Conservation (phyloP, 176 grass and related monocot species). For the Triticum turgidum region DNA sequence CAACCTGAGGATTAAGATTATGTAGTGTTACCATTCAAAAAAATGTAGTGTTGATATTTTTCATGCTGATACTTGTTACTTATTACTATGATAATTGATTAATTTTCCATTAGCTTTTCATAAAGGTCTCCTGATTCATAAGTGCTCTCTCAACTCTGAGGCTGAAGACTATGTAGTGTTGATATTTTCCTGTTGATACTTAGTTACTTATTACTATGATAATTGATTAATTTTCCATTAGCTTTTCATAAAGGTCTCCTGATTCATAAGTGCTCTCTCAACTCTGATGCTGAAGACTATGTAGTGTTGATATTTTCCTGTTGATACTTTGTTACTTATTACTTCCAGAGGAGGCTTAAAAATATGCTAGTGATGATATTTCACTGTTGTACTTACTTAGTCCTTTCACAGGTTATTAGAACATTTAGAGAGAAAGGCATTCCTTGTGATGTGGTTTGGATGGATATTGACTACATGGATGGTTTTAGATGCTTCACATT, state of each 20-base stretch:
- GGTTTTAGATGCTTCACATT: constrained; percentile 94
- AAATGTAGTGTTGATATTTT: no score
- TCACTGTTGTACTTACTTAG: constrained; percentile 17
- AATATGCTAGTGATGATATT: constrained; percentile 19
- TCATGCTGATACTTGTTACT: no score
- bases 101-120: neutral
- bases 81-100: neutral
- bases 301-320: neutral
- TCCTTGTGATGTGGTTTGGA: constrained; percentile 98
- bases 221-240: neutral
- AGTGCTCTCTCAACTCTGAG: neutral
- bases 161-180: neutral
- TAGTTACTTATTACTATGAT: neutral
- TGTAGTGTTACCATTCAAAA: no score
- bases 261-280: no score
- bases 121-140: neutral
- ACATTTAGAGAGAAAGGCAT: constrained; percentile 90
- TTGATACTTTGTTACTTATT: neutral
- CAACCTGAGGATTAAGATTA: no score
- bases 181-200: neutral
- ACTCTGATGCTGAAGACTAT: constrained; percentile 2
- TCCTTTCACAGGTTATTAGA: constrained; percentile 62
- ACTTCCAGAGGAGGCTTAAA: neutral
- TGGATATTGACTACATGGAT: constrained; percentile 99
- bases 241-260: neutral